Evolutionary conservation across 495 filamentous ascomycete species (phyloP), one percentile per base, ranked within the genome.

Genomic region (Trichoderma erinaceum): DNA sequence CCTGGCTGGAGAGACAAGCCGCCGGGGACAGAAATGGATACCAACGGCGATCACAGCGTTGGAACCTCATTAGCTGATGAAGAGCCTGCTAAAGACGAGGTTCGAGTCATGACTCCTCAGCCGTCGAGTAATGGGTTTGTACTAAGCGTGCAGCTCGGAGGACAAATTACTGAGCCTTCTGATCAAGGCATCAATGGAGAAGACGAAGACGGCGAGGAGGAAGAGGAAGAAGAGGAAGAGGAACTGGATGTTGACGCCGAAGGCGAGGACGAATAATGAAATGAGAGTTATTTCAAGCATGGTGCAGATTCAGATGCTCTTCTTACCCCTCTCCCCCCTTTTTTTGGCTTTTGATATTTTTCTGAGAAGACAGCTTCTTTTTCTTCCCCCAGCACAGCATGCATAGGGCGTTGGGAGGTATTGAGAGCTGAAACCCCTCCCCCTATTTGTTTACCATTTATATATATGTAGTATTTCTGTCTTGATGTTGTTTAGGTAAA

Each of bases 1-100:
- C 84, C 83, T 6, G 80, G 72, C 0, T 82, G 83, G 77, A 13
- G 78, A 11, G 79, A 80, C 66, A 71, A 64, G 68, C 71, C 77
- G 71, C 58, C 56, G 5, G 63, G 11, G 64, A 11, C 72, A 23
- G 72, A 76, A n/a, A 70, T 70, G 48, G 72, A 69, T n/a, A 69
- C 72, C 10, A 73, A 75, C 15, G 72, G 71, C 46, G 70, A 77
- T 12, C 71, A 74, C 63, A 74, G 77, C 35, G 82, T 82, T 46
- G 79, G 15, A 44, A 61, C 21, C 64, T 69, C 11, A 68, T 66
- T 23, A 73, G 75, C 72, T 41, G 77, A 68, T 66, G 73, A 66
- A 46, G 74, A 72, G 64, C 77, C 71, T 64, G 72, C 71, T 43
- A 75, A 75, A 65, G 70, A 73, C 27, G 50, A 71, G 21, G 75